Evolutionary conservation across 345 rosid species (phyloP).

Genomic region (Hibiscus mutabilis): DNA sequence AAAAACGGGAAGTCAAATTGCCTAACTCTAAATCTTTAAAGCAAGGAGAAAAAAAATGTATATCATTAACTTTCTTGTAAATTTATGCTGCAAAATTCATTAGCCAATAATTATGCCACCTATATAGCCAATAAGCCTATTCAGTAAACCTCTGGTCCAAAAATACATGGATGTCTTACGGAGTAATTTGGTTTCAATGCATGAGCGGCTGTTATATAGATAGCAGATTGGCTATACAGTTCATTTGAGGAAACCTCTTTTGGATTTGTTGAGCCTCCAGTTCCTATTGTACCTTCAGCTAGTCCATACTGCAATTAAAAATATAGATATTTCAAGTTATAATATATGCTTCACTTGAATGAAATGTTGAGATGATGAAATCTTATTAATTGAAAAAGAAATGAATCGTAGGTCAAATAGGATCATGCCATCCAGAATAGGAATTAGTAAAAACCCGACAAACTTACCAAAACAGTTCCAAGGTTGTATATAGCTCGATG

Average conservation of each 20-base stretch:
- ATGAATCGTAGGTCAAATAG: background rate
- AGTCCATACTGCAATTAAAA: constrained; percentile 16
- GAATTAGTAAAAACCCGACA: constrained; percentile 11
- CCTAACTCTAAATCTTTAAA: background rate
- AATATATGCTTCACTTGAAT: background rate
- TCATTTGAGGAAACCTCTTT: constrained; percentile 83
- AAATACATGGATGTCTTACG: constrained; percentile 16
- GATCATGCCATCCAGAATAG: background rate
- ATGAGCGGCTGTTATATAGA: constrained; percentile 98
- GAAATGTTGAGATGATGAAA: background rate
- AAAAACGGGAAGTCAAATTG: constrained; percentile 7
- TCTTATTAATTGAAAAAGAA: background rate
- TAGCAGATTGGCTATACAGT: constrained; percentile 90
- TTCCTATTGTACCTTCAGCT: constrained; percentile 86
- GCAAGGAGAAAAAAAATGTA: background rate
- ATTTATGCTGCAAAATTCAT: background rate
- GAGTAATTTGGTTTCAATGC: constrained; percentile 94
- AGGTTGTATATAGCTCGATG: constrained; percentile 98
- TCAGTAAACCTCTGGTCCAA: background rate
- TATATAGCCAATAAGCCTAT: background rate
- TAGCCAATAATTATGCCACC: background rate
- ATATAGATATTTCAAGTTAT: background rate
- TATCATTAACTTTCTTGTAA: background rate
- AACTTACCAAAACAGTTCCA: constrained; percentile 92
- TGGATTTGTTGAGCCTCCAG: constrained; percentile 46